Conservation (phyloP, 768 basidiomycete genomes). For the Dendrothele bispora region DNA sequence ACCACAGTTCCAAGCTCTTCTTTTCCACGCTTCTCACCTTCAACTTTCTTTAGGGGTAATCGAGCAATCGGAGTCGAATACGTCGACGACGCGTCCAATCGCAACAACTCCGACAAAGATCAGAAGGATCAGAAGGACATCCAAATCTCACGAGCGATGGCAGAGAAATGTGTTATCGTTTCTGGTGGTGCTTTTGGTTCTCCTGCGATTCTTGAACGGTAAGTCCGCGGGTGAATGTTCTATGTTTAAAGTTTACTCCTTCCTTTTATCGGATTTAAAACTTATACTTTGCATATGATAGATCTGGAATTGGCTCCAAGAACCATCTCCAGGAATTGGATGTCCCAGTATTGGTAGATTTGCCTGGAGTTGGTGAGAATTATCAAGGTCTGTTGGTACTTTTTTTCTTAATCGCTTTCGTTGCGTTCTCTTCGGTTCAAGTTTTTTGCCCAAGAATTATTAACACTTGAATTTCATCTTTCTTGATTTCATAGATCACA, state of each 20-base stretch:
- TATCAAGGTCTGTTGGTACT: slow-evolving; percentile 21
- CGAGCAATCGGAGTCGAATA: slow-evolving; percentile 31
- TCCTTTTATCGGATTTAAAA: neutral
- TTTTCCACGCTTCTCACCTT: neutral
- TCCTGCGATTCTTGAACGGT: slow-evolving; percentile 32
- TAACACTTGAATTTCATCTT: neutral
- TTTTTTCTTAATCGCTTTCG: neutral
- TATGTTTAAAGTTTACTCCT: neutral
- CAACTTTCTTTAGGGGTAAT: slow-evolving; percentile 5
- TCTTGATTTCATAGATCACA: slow-evolving; percentile 13
- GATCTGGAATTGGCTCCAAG: slow-evolving; percentile 51
- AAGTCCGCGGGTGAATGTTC: neutral
- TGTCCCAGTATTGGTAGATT: slow-evolving; percentile 40
- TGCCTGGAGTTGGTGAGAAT: slow-evolving; percentile 58
- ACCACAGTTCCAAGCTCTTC: no score
- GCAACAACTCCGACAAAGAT: slow-evolving; percentile 19
- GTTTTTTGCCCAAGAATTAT: neutral
- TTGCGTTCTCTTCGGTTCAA: no score
- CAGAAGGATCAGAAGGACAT: neutral
- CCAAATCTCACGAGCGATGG: no score
- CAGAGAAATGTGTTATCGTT: no score
- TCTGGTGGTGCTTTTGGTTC: slow-evolving; percentile 33
- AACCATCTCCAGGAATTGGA: slow-evolving; percentile 33
- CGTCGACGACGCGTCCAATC: slow-evolving; percentile 19
- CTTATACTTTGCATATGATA: neutral